Evolutionary conservation across 2,329 filamentous ascomycete genomes (phyloP).

Genomic region (Fusarium haematococcum): DNA sequence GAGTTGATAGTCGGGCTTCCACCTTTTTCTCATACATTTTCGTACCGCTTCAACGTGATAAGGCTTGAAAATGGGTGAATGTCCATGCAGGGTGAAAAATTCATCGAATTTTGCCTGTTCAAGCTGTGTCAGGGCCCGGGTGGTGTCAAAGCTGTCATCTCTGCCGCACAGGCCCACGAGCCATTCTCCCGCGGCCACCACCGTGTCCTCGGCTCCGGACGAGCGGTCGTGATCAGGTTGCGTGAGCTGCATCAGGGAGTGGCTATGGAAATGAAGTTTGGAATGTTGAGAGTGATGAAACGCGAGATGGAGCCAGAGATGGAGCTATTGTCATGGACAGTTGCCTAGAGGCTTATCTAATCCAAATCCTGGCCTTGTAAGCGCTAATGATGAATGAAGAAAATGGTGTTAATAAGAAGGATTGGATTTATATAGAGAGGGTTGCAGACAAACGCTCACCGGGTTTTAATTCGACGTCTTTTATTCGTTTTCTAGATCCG

Average conservation of each 20-base stretch:
- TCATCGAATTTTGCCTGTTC: constrained; percentile 20
- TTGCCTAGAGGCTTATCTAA: background rate
- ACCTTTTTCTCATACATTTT: background rate
- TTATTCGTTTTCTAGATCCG: background rate
- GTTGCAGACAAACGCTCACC: background rate
- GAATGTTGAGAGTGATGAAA: background rate
- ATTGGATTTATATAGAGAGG: background rate
- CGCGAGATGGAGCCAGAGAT: background rate
- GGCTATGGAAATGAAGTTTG: background rate
- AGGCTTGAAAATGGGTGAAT: background rate
- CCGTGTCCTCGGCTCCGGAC: background rate
- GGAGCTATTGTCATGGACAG: background rate
- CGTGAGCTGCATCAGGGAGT: background rate
- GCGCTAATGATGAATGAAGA: background rate
- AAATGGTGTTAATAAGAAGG: background rate
- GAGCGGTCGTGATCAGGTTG: background rate
- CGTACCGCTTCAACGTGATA: constrained; percentile 12
- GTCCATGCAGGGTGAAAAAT: constrained; percentile 1
- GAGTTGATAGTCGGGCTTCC: background rate
- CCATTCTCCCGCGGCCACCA: constrained; percentile 14
- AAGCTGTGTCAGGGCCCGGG: background rate
- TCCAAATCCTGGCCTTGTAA: background rate
- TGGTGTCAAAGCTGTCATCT: background rate
- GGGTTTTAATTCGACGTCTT: background rate
- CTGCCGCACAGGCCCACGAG: constrained; percentile 7